phyloP scores from a whole-genome alignment of 345 rosid genomes.

The Lumnitzera littorea region DNA sequence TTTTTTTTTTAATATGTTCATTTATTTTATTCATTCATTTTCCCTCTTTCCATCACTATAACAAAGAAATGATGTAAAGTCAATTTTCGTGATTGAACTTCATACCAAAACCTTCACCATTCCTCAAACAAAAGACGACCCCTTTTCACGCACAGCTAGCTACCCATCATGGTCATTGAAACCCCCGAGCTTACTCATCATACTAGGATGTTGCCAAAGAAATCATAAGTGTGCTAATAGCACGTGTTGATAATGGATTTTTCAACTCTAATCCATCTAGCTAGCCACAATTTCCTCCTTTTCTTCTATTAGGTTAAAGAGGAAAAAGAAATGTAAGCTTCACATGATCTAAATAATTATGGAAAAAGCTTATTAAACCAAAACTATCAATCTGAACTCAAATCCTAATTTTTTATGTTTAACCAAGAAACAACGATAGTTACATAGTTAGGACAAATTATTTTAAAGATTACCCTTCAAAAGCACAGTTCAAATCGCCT shows the following conservation, averaged over 20 bases:
- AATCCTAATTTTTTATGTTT: no score
- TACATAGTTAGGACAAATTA: no score
- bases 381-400: no score
- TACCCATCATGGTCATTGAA: neutral
- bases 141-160: neutral
- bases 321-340: no score
- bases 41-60: neutral
- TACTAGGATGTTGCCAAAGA: neutral
- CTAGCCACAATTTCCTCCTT: no score
- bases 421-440: no score
- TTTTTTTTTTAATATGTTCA: neutral
- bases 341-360: no score
- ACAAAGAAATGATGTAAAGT: neutral
- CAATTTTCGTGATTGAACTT: neutral
- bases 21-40: no score
- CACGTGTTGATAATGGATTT: slow-evolving; percentile 20
- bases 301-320: no score
- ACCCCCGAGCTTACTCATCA: neutral
- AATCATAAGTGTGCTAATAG: slow-evolving; percentile 11
- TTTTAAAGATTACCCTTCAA: no score
- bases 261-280: neutral
- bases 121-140: neutral
- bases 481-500: no score
- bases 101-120: slow-evolving; percentile 2
- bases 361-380: no score